Conservation (phyloP, 108 stramenopile genomes). For the Pelagomonas calceolata region DNA sequence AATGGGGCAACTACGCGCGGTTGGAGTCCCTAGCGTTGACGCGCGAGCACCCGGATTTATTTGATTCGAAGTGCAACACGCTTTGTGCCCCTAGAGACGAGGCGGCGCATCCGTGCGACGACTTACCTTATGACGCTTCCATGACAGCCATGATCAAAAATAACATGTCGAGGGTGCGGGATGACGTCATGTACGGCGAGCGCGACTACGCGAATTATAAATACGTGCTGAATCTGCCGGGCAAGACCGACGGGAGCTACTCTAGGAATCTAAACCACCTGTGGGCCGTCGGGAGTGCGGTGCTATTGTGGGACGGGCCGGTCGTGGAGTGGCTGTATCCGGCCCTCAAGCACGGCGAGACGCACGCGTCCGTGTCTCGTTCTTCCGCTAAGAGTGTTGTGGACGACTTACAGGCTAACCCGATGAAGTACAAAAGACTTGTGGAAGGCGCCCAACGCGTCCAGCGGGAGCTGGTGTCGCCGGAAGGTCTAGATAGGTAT, state of each 20-base stretch:
- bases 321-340: background rate
- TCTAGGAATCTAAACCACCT: background rate
- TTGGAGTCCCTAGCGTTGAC: background rate
- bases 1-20: background rate
- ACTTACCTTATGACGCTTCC: too few relatives aligned
- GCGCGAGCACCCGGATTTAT: background rate
- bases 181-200: background rate
- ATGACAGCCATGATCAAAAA: background rate
- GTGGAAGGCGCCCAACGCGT: background rate
- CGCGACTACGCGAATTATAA: background rate
- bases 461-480: background rate
- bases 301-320: background rate
- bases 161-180: too few relatives aligned
- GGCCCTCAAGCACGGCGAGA: background rate
- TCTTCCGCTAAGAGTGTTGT: background rate
- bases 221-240: background rate
- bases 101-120: background rate
- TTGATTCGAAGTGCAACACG: background rate
- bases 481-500: background rate
- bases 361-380: background rate
- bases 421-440: background rate
- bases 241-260: background rate
- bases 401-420: background rate
- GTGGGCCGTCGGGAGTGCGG: background rate
- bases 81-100: background rate